Evolutionary conservation across 2,329 filamentous ascomycete genomes (phyloP).

Genomic region (Cladorrhinum sp.): DNA sequence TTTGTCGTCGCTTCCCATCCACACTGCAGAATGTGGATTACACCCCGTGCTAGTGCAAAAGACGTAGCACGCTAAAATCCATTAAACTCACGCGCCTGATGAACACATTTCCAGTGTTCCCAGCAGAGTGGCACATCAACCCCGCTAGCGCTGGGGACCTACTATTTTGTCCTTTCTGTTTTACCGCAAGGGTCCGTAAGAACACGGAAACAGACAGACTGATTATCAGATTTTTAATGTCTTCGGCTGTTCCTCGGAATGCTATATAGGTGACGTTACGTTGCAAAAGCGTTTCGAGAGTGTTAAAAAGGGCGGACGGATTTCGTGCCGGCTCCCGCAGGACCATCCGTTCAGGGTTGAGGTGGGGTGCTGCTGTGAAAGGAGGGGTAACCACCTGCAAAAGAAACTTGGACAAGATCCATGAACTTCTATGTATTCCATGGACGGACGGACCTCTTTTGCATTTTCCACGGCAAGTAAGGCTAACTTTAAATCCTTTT

Average conservation of each 20-base stretch:
- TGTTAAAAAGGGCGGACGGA: neutral
- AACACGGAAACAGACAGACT: too few relatives aligned
- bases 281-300: conserved; percentile 7
- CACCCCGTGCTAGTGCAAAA: neutral
- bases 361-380: neutral
- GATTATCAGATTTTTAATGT: neutral
- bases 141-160: neutral
- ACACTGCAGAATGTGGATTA: neutral
- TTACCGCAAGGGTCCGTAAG: neutral
- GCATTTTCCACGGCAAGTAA: neutral
- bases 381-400: neutral
- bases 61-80: neutral
- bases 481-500: neutral
- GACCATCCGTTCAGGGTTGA: neutral
- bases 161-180: neutral
- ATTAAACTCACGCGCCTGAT: neutral
- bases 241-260: neutral
- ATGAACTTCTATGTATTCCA: too few relatives aligned
- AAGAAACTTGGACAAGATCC: neutral
- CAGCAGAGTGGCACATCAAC: neutral
- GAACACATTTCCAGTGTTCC: neutral
- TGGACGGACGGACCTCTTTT: neutral
- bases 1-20: neutral
- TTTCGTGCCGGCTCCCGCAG: neutral
- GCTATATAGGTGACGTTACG: neutral